A percentile compares a stretch with the other conserved stretches of the same genome.
Conservation (phyloP, 192 early-diverging fungal species). For the Phlyctochytrium bullatum region DNA sequence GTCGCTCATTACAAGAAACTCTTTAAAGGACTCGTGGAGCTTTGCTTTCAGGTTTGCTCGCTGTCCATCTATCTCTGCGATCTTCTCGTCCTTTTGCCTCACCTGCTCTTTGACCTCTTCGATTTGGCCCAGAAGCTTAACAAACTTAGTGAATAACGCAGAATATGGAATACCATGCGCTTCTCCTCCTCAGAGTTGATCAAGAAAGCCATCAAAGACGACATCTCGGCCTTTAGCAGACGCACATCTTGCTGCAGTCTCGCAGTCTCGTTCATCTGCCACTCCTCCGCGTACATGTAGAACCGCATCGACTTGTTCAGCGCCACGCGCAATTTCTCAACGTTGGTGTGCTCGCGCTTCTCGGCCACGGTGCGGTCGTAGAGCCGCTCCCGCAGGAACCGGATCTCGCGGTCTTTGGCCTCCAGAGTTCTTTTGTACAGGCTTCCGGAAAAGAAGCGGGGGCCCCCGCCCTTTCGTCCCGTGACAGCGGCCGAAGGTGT, state of each 20-base stretch:
- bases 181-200: conserved; percentile 60
- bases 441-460: conserved; percentile 41
- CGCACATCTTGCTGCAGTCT: conserved; percentile 50
- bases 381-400: conserved; percentile 41
- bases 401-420: conserved; percentile 49
- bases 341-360: conserved; percentile 33
- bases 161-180: conserved; percentile 32
- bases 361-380: conserved; percentile 30
- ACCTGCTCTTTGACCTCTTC: conserved; percentile 29
- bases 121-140: conserved; percentile 40
- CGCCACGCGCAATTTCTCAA: conserved; percentile 43
- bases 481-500: background rate
- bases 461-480: conserved; percentile 6
- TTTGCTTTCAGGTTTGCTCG: conserved; percentile 43
- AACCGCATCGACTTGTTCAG: conserved; percentile 52
- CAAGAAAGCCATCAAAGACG: conserved; percentile 54
- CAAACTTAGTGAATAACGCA: background rate
- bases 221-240: conserved; percentile 51
- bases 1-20: conserved; percentile 52
- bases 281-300: conserved; percentile 59
- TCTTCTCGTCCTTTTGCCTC: conserved; percentile 27
- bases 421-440: conserved; percentile 51
- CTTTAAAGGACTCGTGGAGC: conserved; percentile 50
- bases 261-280: conserved; percentile 48
- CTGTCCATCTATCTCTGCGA: conserved; percentile 22